Evolutionary conservation across 108 stramenopile genomes (phyloP), one percentile per base, ranked within the genome.

Genomic region (Stephanodiscus minutulus): DNA sequence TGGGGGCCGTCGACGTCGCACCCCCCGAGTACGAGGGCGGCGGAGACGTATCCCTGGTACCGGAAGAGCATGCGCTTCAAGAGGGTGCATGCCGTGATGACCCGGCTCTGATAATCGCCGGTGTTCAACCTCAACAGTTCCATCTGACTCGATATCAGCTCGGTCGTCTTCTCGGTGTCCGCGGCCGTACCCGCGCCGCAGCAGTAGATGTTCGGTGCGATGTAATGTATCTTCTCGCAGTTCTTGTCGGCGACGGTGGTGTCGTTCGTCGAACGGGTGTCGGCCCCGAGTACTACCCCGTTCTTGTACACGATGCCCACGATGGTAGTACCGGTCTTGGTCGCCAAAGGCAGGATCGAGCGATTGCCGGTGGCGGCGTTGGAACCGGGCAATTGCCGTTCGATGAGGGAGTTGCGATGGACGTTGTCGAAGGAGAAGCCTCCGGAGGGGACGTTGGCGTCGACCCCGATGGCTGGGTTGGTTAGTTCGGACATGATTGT

Each of bases 171-270:
- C 74, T 99, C 98, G 27, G 97, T 97, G 71, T 99, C 99, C 58
- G 98, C 99, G 46, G 98, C 98, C 0, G 98, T 99, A 17, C 99
- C 97, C n/a, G 99, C 95, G 20, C 99, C 98, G 83, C 97, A 98
- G 83, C 99, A 99, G 81, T 97, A 98, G 60, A 99, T 97, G 80
- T 99, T 99, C 76, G 96, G 96, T 0, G 98, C 97, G 56, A 99
- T 63, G 91, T 98, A 98, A 77, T 99, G 99, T 61, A 99, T 98
- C 82, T 99, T 98, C 77, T 96, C 94, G 73, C 99, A 99, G 79
- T 98, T 97, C 84, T 98, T 98, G 82, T 99, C 99, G 49, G 94
- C 96, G 9, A 99, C 97, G 72, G 96, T 96, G 18, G 88, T 82
- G 28, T 92, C 97, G 48, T 87, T 87, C 0, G 98, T 99, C 27